Evolutionary conservation across 352 stramenopile species (phyloP), one percentile per base, ranked within the genome.

Genomic region (Nothophytophthora sp.): DNA sequence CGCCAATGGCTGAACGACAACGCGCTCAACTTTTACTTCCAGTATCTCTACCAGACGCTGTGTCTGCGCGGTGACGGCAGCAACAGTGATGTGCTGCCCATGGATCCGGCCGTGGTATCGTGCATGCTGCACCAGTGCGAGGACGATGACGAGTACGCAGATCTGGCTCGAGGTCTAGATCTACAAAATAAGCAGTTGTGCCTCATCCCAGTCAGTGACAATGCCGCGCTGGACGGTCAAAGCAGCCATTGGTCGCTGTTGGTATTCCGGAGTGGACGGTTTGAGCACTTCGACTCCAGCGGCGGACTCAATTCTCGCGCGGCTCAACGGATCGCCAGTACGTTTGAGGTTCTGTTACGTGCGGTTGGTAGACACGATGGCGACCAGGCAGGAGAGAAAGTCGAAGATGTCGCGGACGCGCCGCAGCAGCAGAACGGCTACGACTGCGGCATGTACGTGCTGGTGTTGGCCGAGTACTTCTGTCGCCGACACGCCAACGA

Each of bases 81-180:
- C n/a, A n/a, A n/a, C n/a, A 55, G 43, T 32, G 59, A 69, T 45
- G 53, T 90, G 36, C 49, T 92, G 43, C 62, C 92, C 37, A 77
- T 90, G 67, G 84, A 95, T 49, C 77, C 84, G 9, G 78, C 76
- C 4, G 74, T 95, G 20, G 77, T 91, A 8, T 91, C 81, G 50
- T 92, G 84, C 58, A 71, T 92, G 62, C 55, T 88, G 64, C 67
- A 90, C 27, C 84, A 95, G 56, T 92, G 84, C 57, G 78, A 95
- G 57, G 81, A 92, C 50, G 73, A 88, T 40, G 71, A 90, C 58
- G 84, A 92, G 60, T 89, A 73, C 38, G 50, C 40, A 6, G 84
- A 92, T 11, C 49, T 95, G 12, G 81, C 67, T 11, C 45, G 48
- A 0, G 84, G 81, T 0, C 38, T 91, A 6, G 15, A 61, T n/a